These are phyloP conservation scores for Dioscorea alata DNA, from an alignment of 106 monocot genomes.

Conservation along the genomic window DNA sequence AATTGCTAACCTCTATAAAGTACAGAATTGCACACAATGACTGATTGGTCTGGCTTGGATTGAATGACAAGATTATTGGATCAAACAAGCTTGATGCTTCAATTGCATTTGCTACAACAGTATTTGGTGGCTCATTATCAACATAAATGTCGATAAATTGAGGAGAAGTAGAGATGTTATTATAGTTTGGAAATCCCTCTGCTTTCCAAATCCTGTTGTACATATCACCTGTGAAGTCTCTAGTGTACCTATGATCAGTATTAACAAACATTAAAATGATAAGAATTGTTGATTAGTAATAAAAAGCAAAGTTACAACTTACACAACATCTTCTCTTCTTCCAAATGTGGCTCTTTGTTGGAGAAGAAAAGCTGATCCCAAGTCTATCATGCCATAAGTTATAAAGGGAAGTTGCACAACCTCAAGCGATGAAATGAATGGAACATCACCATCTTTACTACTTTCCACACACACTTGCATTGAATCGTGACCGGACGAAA, in stretches of 20 bases:
- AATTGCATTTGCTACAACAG: constrained; percentile 1
- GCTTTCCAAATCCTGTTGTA: constrained; percentile 6
- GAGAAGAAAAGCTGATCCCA: background rate
- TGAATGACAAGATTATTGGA: background rate
- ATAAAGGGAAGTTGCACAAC: background rate
- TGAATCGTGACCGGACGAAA: background rate
- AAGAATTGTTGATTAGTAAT: too few species aligned
- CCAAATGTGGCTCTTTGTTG: constrained; percentile 6
- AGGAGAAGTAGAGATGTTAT: background rate
- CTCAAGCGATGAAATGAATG: constrained; percentile 15
- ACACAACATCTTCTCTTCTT: background rate
- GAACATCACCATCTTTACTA: background rate
- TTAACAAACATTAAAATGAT: background rate
- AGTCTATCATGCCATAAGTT: background rate
- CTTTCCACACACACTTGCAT: constrained; percentile 3
- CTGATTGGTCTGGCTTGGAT: background rate
- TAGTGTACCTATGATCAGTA: too few species aligned
- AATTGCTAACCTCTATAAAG: background rate
- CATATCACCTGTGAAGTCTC: background rate
- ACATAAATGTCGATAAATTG: background rate
- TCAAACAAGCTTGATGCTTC: background rate
- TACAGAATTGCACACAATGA: background rate
- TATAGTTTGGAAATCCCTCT: background rate
- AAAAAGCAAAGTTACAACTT: background rate
- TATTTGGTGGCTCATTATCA: background rate